phyloP scores from a whole-genome alignment of 78 protist genomes.

The Anaeramoeba flamelloides region DNA sequence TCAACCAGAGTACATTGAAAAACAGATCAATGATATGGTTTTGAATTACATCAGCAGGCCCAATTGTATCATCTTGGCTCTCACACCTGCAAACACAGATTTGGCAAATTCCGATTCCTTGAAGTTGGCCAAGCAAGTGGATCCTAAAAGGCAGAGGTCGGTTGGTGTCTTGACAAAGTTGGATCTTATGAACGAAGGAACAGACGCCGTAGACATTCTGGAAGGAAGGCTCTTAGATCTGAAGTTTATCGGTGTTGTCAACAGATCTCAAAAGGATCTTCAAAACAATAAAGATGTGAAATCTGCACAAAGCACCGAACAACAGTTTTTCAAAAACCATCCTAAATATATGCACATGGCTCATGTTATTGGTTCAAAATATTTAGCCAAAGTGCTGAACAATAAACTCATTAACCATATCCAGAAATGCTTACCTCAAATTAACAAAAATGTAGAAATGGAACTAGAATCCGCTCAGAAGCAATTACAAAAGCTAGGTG shows the following conservation, averaged over 20 bases:
- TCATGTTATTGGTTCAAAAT: background rate
- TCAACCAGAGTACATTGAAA: background rate
- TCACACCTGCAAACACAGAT: background rate
- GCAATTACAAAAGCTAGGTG: background rate
- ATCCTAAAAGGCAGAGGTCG: background rate
- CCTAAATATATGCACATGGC: background rate
- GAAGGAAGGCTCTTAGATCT: background rate
- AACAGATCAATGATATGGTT: background rate
- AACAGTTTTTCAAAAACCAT: background rate
- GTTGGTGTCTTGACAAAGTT: background rate
- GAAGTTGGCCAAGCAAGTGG: background rate
- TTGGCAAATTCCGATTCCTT: background rate
- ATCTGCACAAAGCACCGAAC: background rate
- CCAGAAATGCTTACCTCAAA: background rate
- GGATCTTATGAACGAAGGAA: background rate
- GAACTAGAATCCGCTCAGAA: background rate
- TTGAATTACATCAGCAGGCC: background rate
- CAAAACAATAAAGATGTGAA: background rate
- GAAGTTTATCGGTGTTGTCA: background rate
- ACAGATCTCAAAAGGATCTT: background rate
- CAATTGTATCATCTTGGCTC: background rate
- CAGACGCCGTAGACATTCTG: background rate
- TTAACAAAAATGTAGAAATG: background rate
- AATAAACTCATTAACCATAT: background rate
- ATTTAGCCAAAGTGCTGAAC: background rate